Evolutionary conservation across 2,329 filamentous ascomycete genomes (phyloP).

Genomic region (Nothophoma quercina): DNA sequence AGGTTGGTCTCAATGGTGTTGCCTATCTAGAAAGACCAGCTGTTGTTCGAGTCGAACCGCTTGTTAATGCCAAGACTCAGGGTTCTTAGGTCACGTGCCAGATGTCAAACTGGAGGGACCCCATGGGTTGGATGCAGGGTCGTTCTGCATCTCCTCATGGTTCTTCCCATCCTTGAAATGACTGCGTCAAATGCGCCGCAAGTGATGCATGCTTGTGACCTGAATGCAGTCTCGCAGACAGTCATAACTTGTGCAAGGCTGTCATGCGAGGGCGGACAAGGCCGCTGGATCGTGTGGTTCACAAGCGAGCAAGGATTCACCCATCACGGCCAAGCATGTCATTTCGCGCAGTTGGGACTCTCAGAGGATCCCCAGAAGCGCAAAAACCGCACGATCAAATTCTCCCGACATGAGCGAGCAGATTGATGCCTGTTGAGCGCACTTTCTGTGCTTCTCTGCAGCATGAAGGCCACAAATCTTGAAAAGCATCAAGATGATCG

Average conservation of each 20-base stretch:
- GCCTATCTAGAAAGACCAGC: conserved; percentile 29
- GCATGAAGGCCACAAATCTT: neutral
- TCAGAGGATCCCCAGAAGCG: neutral
- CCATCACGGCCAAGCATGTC: neutral
- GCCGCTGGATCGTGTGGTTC: conserved; percentile 13
- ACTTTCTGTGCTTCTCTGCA: neutral
- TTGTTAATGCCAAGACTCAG: conserved; percentile 14
- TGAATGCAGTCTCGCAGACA: conserved; percentile 2
- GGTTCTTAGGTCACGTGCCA: conserved; percentile 10
- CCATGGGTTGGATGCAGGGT: neutral
- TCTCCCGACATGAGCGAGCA: neutral
- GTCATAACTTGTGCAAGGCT: conserved; percentile 7
- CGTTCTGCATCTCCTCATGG: too few relatives aligned
- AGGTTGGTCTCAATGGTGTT: conserved; percentile 18
- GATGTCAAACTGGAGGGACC: neutral
- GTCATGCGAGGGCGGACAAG: conserved; percentile 4
- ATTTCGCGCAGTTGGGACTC: neutral
- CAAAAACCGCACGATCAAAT: neutral
- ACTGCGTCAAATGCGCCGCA: neutral
- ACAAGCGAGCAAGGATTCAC: conserved; percentile 12
- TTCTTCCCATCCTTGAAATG: neutral
- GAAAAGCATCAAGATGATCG: conserved; percentile 13
- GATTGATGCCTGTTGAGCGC: neutral
- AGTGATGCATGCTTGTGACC: neutral
- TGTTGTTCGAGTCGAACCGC: conserved; percentile 24